phyloP scores from a whole-genome alignment of 2,329 filamentous ascomycete genomes.

The Thelonectria blattea region DNA sequence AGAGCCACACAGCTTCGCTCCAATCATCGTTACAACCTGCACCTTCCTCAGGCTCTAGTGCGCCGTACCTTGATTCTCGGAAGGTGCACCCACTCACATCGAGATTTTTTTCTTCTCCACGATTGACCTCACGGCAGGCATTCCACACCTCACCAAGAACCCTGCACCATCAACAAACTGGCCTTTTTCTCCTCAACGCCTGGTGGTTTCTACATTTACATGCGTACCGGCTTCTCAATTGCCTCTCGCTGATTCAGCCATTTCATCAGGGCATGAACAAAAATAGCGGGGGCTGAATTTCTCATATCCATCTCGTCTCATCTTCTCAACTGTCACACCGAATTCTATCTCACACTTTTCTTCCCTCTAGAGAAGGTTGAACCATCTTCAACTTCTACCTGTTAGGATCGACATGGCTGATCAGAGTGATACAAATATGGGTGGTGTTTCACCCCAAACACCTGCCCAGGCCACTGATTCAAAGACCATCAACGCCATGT shows the following conservation, averaged over 20 bases:
- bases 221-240: conserved; percentile 1
- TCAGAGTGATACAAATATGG: conserved; percentile 33
- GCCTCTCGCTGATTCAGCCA: neutral
- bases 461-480: conserved; percentile 27
- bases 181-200: neutral
- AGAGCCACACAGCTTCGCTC: conserved; percentile 7
- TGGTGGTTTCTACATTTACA: neutral
- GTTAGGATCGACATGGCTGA: conserved; percentile 36
- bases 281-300: neutral
- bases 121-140: conserved; percentile 10
- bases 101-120: conserved; percentile 11
- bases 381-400: neutral
- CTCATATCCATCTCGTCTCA: too few relatives aligned
- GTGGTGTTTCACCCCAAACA: conserved; percentile 26
- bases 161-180: neutral
- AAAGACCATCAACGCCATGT: conserved; percentile 14
- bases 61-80: neutral
- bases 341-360: neutral
- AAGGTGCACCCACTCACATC: conserved; percentile 14
- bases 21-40: neutral
- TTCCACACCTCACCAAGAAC: conserved; percentile 10
- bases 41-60: conserved; percentile 1
- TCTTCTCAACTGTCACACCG: neutral
- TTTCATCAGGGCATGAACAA: neutral
- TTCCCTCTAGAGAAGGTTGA: neutral